Evolutionary conservation across 2,329 filamentous ascomycete species (phyloP), one percentile per base, ranked within the genome.

Genomic region (Bipolaris cookei): DNA sequence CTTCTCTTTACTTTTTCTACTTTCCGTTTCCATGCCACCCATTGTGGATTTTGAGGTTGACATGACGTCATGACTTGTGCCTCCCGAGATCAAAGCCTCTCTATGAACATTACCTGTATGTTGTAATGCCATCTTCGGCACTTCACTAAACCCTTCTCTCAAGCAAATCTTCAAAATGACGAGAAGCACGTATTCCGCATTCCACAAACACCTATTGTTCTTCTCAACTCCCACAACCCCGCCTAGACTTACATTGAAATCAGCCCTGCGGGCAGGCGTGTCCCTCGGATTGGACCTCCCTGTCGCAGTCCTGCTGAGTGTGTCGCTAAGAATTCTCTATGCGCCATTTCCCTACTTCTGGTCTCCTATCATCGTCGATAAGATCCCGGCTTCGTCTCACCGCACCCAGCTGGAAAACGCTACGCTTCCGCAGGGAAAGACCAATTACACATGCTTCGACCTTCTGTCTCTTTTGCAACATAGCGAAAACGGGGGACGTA

Each of bases 181-280:
- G 43, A 52, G 49, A 51, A 56, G 30, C 35, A 58, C 47, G 6
- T 65, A 64, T 43, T 62, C 65, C 3, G 58, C 66, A 11, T 69
- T 69, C 37, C 65, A 69, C 39, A 49, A 49, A 25, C 66, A 69
- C 37, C 56, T 69, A 8, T 32, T 60, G 18, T 69, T 68, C 59
- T 68, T 69, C 46, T 65, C 65, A 4, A 69, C 64, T 1, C 62
- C 62, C 5, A 67, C 64, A 11, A 51, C 58, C 11, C 61, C 62
- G 30, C 63, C 66, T 10, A 34, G 61, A 13, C 62, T 69, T 14
- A 69, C 66, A 14, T 58, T 69, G 20, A 13, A 50, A 4, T 69
- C 65, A 10, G 60, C 56, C 13, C 46, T 68, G 10, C 61, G 62
- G 43, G 66, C 59, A n/a, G 53, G 58, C 28, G 47, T 61, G 13